Percentiles rank a stretch among this genome's conserved stretches.
phyloP scores from a whole-genome alignment of 2,329 filamentous ascomycete genomes.

The Phialophora expanda region DNA sequence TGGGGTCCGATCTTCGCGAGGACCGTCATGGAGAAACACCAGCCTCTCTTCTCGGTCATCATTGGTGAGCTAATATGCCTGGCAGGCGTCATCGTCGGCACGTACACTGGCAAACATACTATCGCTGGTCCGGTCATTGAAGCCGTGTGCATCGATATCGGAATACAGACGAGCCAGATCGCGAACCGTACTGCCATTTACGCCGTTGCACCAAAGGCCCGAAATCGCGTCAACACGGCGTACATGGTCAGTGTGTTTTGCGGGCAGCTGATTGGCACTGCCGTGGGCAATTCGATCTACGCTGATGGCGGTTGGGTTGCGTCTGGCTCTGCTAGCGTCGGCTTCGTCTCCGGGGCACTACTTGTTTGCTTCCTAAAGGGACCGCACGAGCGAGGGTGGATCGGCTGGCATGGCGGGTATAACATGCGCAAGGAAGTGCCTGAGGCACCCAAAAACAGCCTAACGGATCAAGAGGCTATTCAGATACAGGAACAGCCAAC shows the following conservation, averaged over 20 bases:
- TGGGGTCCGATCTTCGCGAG: slow-evolving; percentile 72
- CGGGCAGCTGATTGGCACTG: slow-evolving; percentile 74
- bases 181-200: slow-evolving; percentile 75
- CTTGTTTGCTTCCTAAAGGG: slow-evolving; percentile 56
- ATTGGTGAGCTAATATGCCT: slow-evolving; percentile 66
- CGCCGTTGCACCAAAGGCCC: slow-evolving; percentile 70
- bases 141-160: slow-evolving; percentile 72
- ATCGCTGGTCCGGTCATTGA: slow-evolving; percentile 77
- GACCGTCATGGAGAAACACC: slow-evolving; percentile 67
- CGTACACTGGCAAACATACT: slow-evolving; percentile 51
- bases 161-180: slow-evolving; percentile 74
- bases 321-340: slow-evolving; percentile 63
- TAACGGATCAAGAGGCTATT: slow-evolving; percentile 13
- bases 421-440: slow-evolving; percentile 47
- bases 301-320: slow-evolving; percentile 61
- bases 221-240: slow-evolving; percentile 79
- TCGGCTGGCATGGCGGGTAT: slow-evolving; percentile 66
- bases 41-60: slow-evolving; percentile 70
- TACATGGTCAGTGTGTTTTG: slow-evolving; percentile 80
- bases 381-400: slow-evolving; percentile 63
- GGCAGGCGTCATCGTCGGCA: slow-evolving; percentile 47
- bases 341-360: slow-evolving; percentile 58
- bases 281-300: slow-evolving; percentile 63
- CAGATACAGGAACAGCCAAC: slow-evolving; percentile 8
- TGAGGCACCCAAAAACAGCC: slow-evolving; percentile 5